A percentile compares a stretch with the other conserved stretches of the same genome.
phyloP scores from a whole-genome alignment of 2,329 filamentous ascomycete species.

The Beauveria australis region DNA sequence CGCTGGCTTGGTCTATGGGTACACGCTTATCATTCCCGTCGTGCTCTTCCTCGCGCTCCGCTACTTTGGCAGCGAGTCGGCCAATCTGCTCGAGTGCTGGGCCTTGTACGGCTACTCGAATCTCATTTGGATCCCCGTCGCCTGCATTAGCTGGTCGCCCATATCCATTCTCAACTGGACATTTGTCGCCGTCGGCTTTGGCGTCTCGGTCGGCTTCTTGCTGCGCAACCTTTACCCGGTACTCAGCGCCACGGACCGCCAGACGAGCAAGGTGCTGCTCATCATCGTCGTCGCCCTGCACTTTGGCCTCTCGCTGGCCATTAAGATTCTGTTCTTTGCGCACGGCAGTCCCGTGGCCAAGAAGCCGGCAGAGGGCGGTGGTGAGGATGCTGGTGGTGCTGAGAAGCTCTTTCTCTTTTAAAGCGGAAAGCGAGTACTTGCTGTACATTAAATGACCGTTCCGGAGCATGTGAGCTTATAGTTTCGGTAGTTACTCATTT shows the following conservation, averaged over 20 bases:
- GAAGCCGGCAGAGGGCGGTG: constrained; percentile 28
- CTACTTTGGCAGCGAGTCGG: constrained; percentile 91
- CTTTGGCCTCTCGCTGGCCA: constrained; percentile 81
- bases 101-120: constrained; percentile 94
- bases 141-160: constrained; percentile 82
- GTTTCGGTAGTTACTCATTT: neutral
- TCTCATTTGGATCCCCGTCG: constrained; percentile 93
- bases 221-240: constrained; percentile 85
- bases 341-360: constrained; percentile 49
- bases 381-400: constrained; percentile 13
- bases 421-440: neutral
- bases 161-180: constrained; percentile 84
- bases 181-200: constrained; percentile 83
- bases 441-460: neutral
- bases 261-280: constrained; percentile 82
- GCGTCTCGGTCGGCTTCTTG: constrained; percentile 72
- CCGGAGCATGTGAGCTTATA: neutral
- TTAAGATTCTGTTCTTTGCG: constrained; percentile 96
- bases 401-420: constrained; percentile 14
- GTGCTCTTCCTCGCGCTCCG: constrained; percentile 79
- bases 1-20: constrained; percentile 89
- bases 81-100: constrained; percentile 91
- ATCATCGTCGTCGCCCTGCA: constrained; percentile 79
- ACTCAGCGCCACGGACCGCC: constrained; percentile 82
- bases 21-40: constrained; percentile 80